Evolutionary conservation across 2,329 filamentous ascomycete species (phyloP).

Genomic region (Penicillium sp.): DNA sequence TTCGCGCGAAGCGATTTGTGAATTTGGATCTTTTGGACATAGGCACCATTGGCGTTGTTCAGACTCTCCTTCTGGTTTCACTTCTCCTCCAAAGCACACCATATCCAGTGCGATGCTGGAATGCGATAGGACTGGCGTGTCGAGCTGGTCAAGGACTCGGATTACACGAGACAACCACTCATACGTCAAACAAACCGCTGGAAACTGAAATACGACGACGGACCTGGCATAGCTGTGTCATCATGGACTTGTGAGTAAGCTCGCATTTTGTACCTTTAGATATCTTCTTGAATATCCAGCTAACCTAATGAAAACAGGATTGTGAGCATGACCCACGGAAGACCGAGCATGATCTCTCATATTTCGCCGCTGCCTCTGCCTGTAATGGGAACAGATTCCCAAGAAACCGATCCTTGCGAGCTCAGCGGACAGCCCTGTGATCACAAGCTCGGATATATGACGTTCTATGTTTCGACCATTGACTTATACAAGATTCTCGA

Average conservation of each 20-base stretch:
- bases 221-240: conserved; percentile 45
- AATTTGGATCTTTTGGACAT: conserved; percentile 42
- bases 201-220: conserved; percentile 40
- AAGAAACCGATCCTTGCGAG: conserved; percentile 21
- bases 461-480: conserved; percentile 29
- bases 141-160: conserved; percentile 45
- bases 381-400: conserved; percentile 12
- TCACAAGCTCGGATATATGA: conserved; percentile 20
- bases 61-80: conserved; percentile 42
- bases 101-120: conserved; percentile 46
- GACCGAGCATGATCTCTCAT: conserved; percentile 36
- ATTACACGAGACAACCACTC: conserved; percentile 34
- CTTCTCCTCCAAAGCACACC: conserved; percentile 45
- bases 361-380: conserved; percentile 28
- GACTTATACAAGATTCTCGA: conserved; percentile 34
- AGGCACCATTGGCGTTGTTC: conserved; percentile 42
- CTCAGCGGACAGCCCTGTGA: conserved; percentile 12
- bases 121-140: conserved; percentile 44
- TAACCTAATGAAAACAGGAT: conserved; percentile 23
- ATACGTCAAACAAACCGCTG: conserved; percentile 22
- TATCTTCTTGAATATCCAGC: background rate
- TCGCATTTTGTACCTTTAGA: background rate
- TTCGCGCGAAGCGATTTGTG: conserved; percentile 36
- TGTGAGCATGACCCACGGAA: conserved; percentile 42
- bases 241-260: conserved; percentile 38